Conservation (phyloP, 176 grass and related monocot species). For the Carex parvula region DNA sequence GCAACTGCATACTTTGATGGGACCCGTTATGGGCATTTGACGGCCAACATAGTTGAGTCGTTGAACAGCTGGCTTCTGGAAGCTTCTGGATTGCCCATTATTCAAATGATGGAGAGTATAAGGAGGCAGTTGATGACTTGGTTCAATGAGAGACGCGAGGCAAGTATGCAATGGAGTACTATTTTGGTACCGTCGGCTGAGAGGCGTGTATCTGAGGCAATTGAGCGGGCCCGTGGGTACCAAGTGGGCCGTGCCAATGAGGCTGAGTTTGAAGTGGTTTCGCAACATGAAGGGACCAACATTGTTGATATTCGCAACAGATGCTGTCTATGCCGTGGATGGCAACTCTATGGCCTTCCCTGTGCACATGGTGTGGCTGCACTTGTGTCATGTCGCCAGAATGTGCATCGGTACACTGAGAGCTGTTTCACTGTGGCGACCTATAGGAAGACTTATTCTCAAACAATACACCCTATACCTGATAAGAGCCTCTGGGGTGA, state of each 20-base stretch:
- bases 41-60: conserved; percentile 70
- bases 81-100: conserved; percentile 74
- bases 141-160: conserved; percentile 89
- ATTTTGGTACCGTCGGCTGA: conserved; percentile 70
- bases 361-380: conserved; percentile 93
- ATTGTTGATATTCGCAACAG: conserved; percentile 91
- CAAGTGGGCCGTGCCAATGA: conserved; percentile 84
- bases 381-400: conserved; percentile 85
- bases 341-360: conserved; percentile 87
- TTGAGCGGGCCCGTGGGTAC: conserved; percentile 82
- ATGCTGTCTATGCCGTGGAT: conserved; percentile 85
- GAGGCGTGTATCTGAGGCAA: conserved; percentile 65
- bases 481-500: conserved; percentile 82
- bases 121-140: conserved; percentile 90
- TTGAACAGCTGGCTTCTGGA: conserved; percentile 80
- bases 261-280: conserved; percentile 87
- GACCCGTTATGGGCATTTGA: conserved; percentile 74
- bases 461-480: conserved; percentile 94
- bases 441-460: conserved; percentile 88
- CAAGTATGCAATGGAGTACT: conserved; percentile 89
- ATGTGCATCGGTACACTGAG: conserved; percentile 91
- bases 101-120: conserved; percentile 95
- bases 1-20: conserved; percentile 96
- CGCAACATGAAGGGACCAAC: conserved; percentile 66
- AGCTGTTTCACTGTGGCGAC: conserved; percentile 84